Conservation (phyloP, 2,329 filamentous ascomycete species). For the Dothidotthia symphoricarpi region DNA sequence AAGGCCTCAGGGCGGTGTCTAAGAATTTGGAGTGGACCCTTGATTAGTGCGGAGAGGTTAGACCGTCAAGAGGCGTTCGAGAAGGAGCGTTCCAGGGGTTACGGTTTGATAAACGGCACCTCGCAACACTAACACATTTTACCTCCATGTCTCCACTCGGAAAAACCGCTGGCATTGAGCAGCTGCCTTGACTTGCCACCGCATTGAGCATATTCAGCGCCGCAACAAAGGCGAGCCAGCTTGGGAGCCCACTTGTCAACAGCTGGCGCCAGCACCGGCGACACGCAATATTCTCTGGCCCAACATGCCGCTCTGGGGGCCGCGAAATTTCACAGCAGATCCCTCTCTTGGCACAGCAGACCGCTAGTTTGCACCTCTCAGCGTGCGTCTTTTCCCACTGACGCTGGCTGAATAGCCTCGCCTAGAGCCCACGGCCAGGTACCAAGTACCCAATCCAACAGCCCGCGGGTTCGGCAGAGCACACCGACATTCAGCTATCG, state of each 20-base stretch:
- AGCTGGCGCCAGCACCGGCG: neutral
- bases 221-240: conserved; percentile 12
- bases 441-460: conserved; percentile 7
- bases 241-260: conserved; percentile 6
- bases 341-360: conserved; percentile 29
- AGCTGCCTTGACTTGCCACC: conserved; percentile 19
- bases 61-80: conserved; percentile 16
- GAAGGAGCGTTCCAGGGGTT: conserved; percentile 11
- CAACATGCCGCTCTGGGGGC: conserved; percentile 2
- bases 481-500: neutral
- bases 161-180: conserved; percentile 7
- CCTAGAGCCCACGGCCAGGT: conserved; percentile 12
- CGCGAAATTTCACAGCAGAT: conserved; percentile 19
- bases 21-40: conserved; percentile 22
- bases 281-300: no score
- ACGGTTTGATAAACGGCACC: no score
- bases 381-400: conserved; percentile 16
- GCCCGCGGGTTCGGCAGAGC: conserved; percentile 6
- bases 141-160: conserved; percentile 16
- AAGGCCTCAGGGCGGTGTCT: conserved; percentile 24
- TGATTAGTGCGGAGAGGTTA: conserved; percentile 16
- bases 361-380: conserved; percentile 29
- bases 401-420: conserved; percentile 11
- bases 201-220: conserved; percentile 20
- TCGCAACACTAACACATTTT: conserved; percentile 10